Evolutionary conservation across 2,329 filamentous ascomycete genomes (phyloP), one percentile per base, ranked within the genome.

Genomic region (Bipolaris victoriae): DNA sequence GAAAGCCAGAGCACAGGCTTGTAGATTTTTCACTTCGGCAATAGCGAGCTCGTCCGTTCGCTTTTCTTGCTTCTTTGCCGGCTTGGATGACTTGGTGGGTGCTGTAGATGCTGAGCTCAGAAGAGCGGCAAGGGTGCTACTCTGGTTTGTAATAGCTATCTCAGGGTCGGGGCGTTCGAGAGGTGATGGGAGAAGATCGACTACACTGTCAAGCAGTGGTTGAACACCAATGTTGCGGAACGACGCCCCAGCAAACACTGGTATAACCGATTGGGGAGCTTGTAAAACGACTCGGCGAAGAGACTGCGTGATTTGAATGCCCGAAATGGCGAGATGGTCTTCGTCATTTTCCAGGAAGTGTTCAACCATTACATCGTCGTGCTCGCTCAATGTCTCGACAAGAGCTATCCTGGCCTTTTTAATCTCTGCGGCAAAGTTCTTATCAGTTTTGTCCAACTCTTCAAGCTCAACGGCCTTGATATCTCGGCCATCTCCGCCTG

Each of bases 181-280:
- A 0, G 95, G 95, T 62, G 87, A 91, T 0, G 95, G 95, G 2
- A 98, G 82, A 44, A 97, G 88, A 70, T 97, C 91, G 7, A 92
- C 86, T 11, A 98, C 87, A 36, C 91, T 91, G 74, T 98, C 92
- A 51, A 98, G 84, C 20, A 99, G 81, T 26, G 93, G 92, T 74
- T 97, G 92, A 3, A 98, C 92, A 7, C 95, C 95, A 60, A 98
- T 91, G 64, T 98, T 97, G 40, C 90, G 87, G 76, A 98, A 92
- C 75, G 93, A 97, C 5, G 94, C 93, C 2, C 94, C 94, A 0
- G 91, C 91, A 76, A 97, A 96, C 0, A 97, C 84, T 0, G 94
- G 94, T 41, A 95, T 90, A 16, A 96, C 81, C n/a, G 79, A 81
- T 49, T 91, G 92, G 9, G 89, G 84, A 1, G 88, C 86, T 45